Evolutionary conservation across 2,329 filamentous ascomycete species (phyloP).

Genomic region (Neonectria sp.): DNA sequence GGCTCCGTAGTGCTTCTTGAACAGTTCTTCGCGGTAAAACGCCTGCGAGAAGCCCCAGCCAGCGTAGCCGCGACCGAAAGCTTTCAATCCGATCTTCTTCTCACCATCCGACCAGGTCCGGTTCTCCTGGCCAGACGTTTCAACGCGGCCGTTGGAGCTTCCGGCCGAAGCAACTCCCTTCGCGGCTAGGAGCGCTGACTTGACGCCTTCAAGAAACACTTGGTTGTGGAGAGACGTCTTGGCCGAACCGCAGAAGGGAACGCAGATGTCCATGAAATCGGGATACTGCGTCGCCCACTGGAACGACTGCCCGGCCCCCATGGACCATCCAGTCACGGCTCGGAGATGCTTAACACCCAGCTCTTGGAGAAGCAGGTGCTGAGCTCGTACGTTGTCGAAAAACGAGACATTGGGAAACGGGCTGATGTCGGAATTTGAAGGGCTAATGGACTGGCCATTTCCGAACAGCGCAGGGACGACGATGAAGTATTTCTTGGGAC

Average conservation of each 20-base stretch:
- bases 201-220: conserved; percentile 69
- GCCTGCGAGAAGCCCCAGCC: conserved; percentile 87
- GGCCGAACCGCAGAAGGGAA: conserved; percentile 67
- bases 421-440: conserved; percentile 60
- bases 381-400: conserved; percentile 67
- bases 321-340: conserved; percentile 68
- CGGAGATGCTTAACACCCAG: conserved; percentile 61
- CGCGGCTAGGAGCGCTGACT: conserved; percentile 60
- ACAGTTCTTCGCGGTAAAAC: conserved; percentile 82
- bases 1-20: conserved; percentile 75
- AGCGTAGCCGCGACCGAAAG: conserved; percentile 82
- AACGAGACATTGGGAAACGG: conserved; percentile 63
- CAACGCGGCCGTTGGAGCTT: conserved; percentile 48
- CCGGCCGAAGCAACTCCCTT: conserved; percentile 67
- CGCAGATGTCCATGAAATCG: conserved; percentile 60
- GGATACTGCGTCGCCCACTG: conserved; percentile 67
- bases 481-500: conserved; percentile 67
- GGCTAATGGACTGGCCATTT: conserved; percentile 68
- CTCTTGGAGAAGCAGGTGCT: conserved; percentile 59
- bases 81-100: conserved; percentile 68
- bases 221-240: conserved; percentile 67
- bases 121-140: conserved; percentile 38
- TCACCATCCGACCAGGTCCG: conserved; percentile 59
- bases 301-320: conserved; percentile 69
- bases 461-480: conserved; percentile 67